These are phyloP conservation scores for Penicillium antarcticum DNA, from an alignment of 495 filamentous ascomycete species.

Conservation along the genomic window DNA sequence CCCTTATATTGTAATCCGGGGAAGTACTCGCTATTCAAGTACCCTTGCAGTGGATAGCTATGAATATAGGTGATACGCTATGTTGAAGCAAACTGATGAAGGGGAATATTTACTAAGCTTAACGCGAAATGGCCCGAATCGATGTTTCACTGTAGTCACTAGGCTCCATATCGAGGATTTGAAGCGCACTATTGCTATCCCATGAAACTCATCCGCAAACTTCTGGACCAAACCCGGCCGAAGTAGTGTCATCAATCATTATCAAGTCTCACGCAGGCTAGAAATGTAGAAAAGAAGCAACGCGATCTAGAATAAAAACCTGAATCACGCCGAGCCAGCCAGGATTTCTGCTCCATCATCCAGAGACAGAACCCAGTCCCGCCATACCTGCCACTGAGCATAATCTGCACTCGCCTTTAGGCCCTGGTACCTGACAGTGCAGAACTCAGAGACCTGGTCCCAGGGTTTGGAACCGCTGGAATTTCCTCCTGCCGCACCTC, in stretches of 20 bases:
- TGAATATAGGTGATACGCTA: too few species aligned
- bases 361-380: conserved; percentile 61
- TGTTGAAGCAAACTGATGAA: too few species aligned
- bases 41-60: too few species aligned
- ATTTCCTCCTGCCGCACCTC: conserved; percentile 18
- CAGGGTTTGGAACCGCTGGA: conserved; percentile 46
- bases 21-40: too few species aligned
- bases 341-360: conserved; percentile 31
- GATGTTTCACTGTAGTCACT: too few species aligned
- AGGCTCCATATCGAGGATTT: too few species aligned
- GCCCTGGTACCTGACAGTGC: conserved; percentile 78
- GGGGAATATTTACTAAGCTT: too few species aligned
- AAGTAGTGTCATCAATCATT: conserved; percentile 8
- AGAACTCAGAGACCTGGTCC: conserved; percentile 68
- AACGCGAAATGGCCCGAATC: too few species aligned
- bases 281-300: neutral
- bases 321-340: conserved; percentile 5
- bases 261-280: neutral
- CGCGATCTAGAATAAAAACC: neutral
- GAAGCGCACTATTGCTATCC: neutral
- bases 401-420: conserved; percentile 66
- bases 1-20: too few species aligned
- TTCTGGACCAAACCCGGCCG: neutral
- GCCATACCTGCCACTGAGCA: conserved; percentile 72
- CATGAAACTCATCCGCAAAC: neutral